Conservation (phyloP, 176 grass and related monocot species). For the Avena eriantha region DNA sequence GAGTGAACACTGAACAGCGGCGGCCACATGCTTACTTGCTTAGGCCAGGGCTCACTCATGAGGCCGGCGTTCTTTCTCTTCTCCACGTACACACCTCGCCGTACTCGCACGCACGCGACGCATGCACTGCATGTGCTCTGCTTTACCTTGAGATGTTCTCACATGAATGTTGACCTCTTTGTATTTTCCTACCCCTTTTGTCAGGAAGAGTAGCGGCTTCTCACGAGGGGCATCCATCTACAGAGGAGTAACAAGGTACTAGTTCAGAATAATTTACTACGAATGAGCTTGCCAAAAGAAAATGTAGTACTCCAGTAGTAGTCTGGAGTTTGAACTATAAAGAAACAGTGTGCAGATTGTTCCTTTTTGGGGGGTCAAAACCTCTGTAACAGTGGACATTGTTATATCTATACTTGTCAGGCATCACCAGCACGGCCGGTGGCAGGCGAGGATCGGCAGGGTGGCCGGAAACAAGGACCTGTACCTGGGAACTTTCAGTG, state of each 20-base stretch:
- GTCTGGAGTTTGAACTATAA: slow-evolving; percentile 28
- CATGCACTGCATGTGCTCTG: neutral
- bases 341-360: neutral
- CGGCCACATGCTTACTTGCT: slow-evolving; percentile 4
- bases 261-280: neutral
- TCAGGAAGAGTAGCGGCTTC: slow-evolving; percentile 96
- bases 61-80: neutral
- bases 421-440: slow-evolving; percentile 92
- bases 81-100: slow-evolving; percentile 50
- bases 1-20: neutral
- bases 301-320: neutral
- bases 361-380: neutral
- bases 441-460: slow-evolving; percentile 96
- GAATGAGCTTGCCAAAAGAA: neutral
- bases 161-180: slow-evolving; percentile 41
- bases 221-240: slow-evolving; percentile 97
- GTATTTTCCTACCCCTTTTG: slow-evolving; percentile 31
- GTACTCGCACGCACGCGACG: slow-evolving; percentile 37
- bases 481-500: slow-evolving; percentile 95
- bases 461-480: slow-evolving; percentile 98
- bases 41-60: neutral
- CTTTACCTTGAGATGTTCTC: slow-evolving; percentile 7
- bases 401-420: slow-evolving; percentile 34
- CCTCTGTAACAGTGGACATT: neutral
- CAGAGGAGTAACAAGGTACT: slow-evolving; percentile 88